Percentiles rank a stretch among this genome's conserved stretches.
These are phyloP conservation scores for Herpetomonas tarakana DNA, from an alignment of 208 protist genomes.

Conservation along the genomic window DNA sequence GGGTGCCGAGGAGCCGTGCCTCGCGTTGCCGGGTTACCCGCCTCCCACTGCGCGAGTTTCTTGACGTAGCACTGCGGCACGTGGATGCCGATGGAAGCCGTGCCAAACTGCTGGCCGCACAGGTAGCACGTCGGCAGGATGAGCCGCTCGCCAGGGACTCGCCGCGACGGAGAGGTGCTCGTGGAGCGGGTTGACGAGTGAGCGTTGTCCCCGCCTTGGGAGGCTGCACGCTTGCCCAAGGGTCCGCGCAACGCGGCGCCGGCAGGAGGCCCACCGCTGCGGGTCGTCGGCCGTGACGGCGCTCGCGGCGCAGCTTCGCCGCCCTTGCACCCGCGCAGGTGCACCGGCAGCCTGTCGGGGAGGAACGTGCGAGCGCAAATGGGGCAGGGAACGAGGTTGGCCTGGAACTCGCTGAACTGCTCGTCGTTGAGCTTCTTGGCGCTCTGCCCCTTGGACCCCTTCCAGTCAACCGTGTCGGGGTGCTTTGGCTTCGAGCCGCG, in stretches of 20 bases:
- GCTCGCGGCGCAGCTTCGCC: constrained; percentile 1
- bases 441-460: constrained; percentile 29
- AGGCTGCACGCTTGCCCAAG: not conserved
- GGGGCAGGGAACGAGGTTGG: constrained; percentile 78
- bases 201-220: constrained; percentile 1
- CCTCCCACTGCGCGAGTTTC: constrained; percentile 80
- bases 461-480: constrained; percentile 77
- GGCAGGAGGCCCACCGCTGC: not conserved
- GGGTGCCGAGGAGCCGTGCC: constrained; percentile 72
- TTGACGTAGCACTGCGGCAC: constrained; percentile 88
- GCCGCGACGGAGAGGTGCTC: constrained; percentile 13
- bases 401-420: constrained; percentile 75
- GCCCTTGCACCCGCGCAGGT: constrained; percentile 82
- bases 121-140: constrained; percentile 79
- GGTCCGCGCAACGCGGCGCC: not conserved
- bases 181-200: constrained; percentile 3
- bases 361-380: constrained; percentile 89
- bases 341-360: constrained; percentile 87
- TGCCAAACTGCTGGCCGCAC: constrained; percentile 86
- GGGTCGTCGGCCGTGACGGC: constrained; percentile 6
- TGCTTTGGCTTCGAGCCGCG: constrained; percentile 71
- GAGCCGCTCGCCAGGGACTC: constrained; percentile 29
- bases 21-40: constrained; percentile 55
- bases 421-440: constrained; percentile 59
- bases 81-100: constrained; percentile 81